phyloP scores from a whole-genome alignment of 2,329 filamentous ascomycete genomes.

The Bipolaris cookei region DNA sequence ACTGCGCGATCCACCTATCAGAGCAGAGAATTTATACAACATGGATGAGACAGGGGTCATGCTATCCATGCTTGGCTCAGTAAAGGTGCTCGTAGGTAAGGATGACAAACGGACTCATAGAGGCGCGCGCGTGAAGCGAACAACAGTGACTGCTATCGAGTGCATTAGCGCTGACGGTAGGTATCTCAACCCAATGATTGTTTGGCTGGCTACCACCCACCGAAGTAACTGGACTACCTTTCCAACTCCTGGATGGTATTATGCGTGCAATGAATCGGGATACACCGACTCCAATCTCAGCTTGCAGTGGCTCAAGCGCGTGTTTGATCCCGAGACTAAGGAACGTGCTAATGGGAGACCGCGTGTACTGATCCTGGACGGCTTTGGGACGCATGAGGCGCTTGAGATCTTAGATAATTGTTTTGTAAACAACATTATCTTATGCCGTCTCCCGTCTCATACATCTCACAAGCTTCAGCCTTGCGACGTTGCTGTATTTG shows the following conservation, averaged over 20 bases:
- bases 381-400: not conserved
- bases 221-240: not conserved
- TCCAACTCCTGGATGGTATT: not conserved
- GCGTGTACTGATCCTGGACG: not conserved
- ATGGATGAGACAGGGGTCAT: constrained; percentile 8
- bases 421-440: not conserved
- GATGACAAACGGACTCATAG: constrained; percentile 22
- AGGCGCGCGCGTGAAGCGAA: constrained; percentile 27
- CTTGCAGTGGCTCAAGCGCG: not conserved
- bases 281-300: not conserved
- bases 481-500: not conserved
- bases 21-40: constrained; percentile 31
- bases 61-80: constrained; percentile 16
- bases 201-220: not conserved
- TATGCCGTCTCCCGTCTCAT: not conserved
- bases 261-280: not conserved
- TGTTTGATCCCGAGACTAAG: not conserved
- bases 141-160: not conserved
- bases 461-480: not conserved
- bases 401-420: not conserved
- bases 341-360: not conserved
- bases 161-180: not conserved
- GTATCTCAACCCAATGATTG: not conserved
- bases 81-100: constrained; percentile 29
- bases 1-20: constrained; percentile 21